phyloP scores from a whole-genome alignment of 2,329 filamentous ascomycete species.

The Diaporthe citriasiana region DNA sequence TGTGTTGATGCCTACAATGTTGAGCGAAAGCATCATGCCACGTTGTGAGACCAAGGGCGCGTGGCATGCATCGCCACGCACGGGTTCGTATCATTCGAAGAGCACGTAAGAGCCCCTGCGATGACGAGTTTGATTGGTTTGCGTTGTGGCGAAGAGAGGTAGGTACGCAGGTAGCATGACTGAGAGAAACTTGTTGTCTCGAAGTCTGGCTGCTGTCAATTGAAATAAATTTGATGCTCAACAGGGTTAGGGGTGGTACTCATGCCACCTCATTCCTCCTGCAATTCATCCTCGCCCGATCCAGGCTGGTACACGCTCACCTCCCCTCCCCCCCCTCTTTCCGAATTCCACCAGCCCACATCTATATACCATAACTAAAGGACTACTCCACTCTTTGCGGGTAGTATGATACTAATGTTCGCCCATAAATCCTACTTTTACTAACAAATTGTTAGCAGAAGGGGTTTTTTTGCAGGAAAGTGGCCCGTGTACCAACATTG shows the following conservation, averaged over 20 bases:
- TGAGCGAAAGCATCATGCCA: neutral
- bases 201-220: too few species aligned
- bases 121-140: neutral
- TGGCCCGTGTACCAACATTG: too few species aligned
- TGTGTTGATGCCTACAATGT: neutral
- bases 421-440: too few species aligned
- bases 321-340: neutral
- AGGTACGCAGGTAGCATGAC: neutral
- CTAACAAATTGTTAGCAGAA: too few species aligned
- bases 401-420: too few species aligned
- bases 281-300: neutral
- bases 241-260: neutral
- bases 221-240: neutral
- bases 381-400: too few species aligned
- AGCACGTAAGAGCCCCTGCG: neutral
- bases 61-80: neutral
- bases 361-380: too few species aligned
- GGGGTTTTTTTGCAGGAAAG: too few species aligned
- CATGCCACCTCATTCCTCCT: neutral
- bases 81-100: neutral
- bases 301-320: neutral
- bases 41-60: neutral
- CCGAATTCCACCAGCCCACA: neutral
- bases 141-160: too few species aligned
- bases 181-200: too few species aligned